These are phyloP conservation scores for Parsonsia alboflavescens DNA, from an alignment of 257 asterid genomes.

Conservation along the genomic window DNA sequence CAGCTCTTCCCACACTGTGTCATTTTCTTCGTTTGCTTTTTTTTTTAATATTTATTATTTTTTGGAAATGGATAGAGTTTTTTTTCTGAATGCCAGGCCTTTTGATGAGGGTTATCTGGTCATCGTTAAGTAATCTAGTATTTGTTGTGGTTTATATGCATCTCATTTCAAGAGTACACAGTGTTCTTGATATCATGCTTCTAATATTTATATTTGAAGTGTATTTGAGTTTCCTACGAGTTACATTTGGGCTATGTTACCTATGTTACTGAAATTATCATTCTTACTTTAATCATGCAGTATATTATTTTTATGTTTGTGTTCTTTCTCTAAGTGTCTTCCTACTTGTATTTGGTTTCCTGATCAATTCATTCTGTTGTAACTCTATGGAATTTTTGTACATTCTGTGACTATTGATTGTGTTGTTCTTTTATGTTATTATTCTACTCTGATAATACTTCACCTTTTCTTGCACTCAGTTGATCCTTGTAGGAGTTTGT, in stretches of 20 bases:
- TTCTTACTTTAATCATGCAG: not conserved
- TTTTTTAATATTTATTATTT: not conserved
- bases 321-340: not conserved
- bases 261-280: not conserved
- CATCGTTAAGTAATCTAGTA: not conserved
- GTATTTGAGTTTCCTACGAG: not conserved
- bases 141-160: not conserved
- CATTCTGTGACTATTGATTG: not conserved
- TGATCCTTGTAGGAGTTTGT: constrained; percentile 92
- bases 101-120: not conserved
- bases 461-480: constrained; percentile 43
- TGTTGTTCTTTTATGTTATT: constrained; percentile 7
- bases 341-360: not conserved
- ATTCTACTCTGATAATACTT: constrained; percentile 11
- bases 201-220: not conserved
- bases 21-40: not conserved
- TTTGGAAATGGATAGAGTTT: not conserved
- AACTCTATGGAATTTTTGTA: not conserved
- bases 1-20: not conserved
- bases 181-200: not conserved
- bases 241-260: not conserved
- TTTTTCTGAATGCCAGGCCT: not conserved
- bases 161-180: not conserved
- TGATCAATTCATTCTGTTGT: not conserved
- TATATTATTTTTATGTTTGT: not conserved